Percentiles rank a stretch among this genome's conserved stretches.
These are phyloP conservation scores for Sideroxylon spinosum DNA, from an alignment of 179 eudicot genomes.

Conservation along the genomic window DNA sequence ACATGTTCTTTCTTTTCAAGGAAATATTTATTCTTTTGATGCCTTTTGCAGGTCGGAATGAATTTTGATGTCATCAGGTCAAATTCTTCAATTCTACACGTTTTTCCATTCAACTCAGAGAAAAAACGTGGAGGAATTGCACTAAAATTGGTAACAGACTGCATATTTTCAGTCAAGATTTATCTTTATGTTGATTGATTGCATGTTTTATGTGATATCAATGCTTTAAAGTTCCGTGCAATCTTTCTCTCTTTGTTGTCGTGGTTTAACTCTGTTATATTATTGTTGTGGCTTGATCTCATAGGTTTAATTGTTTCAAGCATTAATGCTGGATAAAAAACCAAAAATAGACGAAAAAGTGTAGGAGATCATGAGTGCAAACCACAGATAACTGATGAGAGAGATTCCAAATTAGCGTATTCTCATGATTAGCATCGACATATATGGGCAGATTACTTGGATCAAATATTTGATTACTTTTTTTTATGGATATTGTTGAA, in stretches of 20 bases:
- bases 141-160: conserved; percentile 62
- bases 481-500: no score
- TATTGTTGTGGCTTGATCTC: not conserved
- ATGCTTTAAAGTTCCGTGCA: not conserved
- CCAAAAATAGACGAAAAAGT: not conserved
- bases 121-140: conserved; percentile 90
- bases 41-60: conserved; percentile 63
- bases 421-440: no score
- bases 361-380: conserved; percentile 3
- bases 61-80: conserved; percentile 60
- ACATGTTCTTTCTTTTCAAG: not conserved
- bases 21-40: not conserved
- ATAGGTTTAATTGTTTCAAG: not conserved
- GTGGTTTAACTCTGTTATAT: not conserved
- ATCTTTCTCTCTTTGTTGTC: not conserved
- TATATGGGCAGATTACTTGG: no score
- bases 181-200: conserved; percentile 1
- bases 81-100: conserved; percentile 64
- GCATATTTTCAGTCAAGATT: not conserved
- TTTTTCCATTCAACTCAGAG: conserved; percentile 88
- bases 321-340: not conserved
- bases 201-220: not conserved
- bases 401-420: not conserved
- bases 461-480: no score
- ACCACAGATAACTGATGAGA: not conserved